Base-by-base conservation (phyloP, 1,284 basidiomycete genomes). In the Boletus sp. region DNA sequence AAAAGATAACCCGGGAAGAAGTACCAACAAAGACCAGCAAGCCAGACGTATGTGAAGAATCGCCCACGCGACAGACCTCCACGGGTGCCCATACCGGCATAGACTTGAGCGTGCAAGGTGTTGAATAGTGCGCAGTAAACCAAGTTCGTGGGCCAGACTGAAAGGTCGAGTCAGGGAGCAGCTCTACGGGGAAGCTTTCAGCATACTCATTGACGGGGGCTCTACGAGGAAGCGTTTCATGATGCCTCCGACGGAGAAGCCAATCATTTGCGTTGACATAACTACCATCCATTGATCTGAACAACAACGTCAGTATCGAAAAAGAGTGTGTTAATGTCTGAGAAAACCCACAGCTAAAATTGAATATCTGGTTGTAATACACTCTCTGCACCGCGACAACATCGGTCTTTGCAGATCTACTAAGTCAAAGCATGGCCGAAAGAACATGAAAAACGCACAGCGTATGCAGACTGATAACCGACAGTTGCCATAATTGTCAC, bases 241-340 rank as follows among this genome's bases (percentile, higher is more conserved):
- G 45, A 90, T 68, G n/a, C 94, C 94, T 8, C 92, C 90, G 16
- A 94, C 80, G 3, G 87, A 84, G 61, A 94, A 91, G 1, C 93
- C 93, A 36, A 92, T 85, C 52, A 94, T 72, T 62, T 94, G 88
- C 0, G 89, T 88, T 8, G 89, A 85, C 72, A 96, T 81, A 22
- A 91, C 78, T 34, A 94, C 67, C 64, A 94, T 75, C 75, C 84
- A 82, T 75, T 86, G 80, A 77, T 84, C 72, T 68, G 61, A 77
- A 81, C 55, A 77, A 77, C 63, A 74, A 81, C 36, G 57, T 72
- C 60, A 46, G n/a, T 1, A n/a, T n/a, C 13, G 20, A 22, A 20
- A 26, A 3, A 22, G 13, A 19, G n/a, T 3, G 17, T 5, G 17
- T n/a, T 4, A 13, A 14, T 10, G 5, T 17, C 10, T 6, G 9